Evolutionary conservation across 768 basidiomycete genomes (phyloP).

Genomic region (Auricularia heimuer): DNA sequence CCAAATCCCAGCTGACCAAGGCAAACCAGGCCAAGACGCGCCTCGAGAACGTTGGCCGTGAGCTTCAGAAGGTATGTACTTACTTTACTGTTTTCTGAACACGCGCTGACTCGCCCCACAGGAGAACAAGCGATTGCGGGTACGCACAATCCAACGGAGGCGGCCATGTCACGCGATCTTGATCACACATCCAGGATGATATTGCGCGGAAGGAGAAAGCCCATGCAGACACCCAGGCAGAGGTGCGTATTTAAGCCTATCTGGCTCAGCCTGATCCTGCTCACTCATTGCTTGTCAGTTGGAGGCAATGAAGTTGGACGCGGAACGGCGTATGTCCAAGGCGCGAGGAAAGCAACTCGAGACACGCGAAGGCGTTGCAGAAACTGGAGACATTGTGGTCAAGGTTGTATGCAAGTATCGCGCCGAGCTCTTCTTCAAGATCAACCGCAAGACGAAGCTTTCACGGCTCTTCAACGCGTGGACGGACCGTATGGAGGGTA

Average conservation of each 20-base stretch:
- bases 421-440: constrained; percentile 87
- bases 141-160: constrained; percentile 25
- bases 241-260: constrained; percentile 34
- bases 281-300: neutral
- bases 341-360: constrained; percentile 71
- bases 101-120: constrained; percentile 21
- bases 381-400: constrained; percentile 77
- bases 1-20: constrained; percentile 78
- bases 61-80: constrained; percentile 67
- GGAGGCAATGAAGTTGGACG: constrained; percentile 59
- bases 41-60: constrained; percentile 83
- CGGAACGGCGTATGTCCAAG: constrained; percentile 70
- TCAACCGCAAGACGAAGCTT: constrained; percentile 82
- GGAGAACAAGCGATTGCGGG: constrained; percentile 86
- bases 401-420: constrained; percentile 84
- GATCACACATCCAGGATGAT: constrained; percentile 51
- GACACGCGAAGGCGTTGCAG: constrained; percentile 45
- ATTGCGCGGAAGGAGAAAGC: constrained; percentile 69
- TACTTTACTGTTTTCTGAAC: neutral
- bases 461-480: constrained; percentile 76
- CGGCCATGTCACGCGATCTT: constrained; percentile 4
- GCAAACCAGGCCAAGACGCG: constrained; percentile 81
- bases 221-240: constrained; percentile 80
- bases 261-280: no score
- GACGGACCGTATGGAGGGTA: constrained; percentile 75